Evolutionary conservation across 768 basidiomycete genomes (phyloP).

Genomic region (Tephrocybe sp.): DNA sequence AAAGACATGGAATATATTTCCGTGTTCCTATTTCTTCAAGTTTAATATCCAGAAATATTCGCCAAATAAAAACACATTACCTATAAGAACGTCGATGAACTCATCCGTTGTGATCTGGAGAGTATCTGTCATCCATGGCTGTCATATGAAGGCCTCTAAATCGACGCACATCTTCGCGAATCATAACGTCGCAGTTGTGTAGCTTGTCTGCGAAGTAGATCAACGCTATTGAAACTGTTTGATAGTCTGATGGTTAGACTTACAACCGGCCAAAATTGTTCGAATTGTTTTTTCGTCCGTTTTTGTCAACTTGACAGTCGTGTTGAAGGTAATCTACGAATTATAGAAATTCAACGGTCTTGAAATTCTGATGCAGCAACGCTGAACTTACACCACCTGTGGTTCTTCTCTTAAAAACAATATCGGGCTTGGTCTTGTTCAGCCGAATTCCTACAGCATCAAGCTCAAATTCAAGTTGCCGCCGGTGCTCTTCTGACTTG

Average conservation of each 20-base stretch:
- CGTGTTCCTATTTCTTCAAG: constrained; percentile 62
- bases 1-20: constrained; percentile 94
- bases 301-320: constrained; percentile 89
- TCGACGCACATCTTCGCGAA: constrained; percentile 82
- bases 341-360: constrained; percentile 6
- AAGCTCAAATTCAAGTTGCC: constrained; percentile 86
- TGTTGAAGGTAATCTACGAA: constrained; percentile 81
- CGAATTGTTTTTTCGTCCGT: constrained; percentile 95
- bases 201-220: constrained; percentile 61
- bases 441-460: constrained; percentile 96
- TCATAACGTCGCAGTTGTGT: constrained; percentile 97
- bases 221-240: background rate
- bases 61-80: constrained; percentile 30
- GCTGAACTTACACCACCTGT: constrained; percentile 76
- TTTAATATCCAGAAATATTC: background rate
- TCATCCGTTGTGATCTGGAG: constrained; percentile 89
- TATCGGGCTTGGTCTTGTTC: constrained; percentile 88
- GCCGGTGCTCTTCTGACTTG: constrained; percentile 88
- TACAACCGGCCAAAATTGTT: constrained; percentile 87
- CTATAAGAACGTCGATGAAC: constrained; percentile 98
- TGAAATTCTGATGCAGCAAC: background rate
- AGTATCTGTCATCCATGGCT: constrained; percentile 4
- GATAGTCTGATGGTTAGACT: constrained; percentile 18
- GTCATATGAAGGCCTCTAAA: background rate
- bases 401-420: constrained; percentile 91